Conservation (phyloP, 139 green algal species). For the Tetradesmus lagerheimii region DNA sequence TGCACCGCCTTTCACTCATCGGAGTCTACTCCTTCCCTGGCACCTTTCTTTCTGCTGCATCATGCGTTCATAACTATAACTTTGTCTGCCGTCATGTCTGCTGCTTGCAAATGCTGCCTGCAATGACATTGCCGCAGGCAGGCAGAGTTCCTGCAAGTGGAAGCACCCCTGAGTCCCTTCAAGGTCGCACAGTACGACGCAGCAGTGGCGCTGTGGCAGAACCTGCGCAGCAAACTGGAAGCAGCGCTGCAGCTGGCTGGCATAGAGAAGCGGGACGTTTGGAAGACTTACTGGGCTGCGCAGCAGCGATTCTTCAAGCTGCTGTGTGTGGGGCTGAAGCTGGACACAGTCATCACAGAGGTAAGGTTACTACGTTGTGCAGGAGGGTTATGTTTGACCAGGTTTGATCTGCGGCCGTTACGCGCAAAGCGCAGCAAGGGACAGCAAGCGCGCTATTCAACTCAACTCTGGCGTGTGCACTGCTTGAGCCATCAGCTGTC, state of each 20-base stretch:
- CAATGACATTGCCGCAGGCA: constrained; percentile 53
- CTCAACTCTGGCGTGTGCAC: too few species aligned
- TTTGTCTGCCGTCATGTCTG: not conserved
- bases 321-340: constrained; percentile 89
- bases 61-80: too few species aligned
- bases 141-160: constrained; percentile 85
- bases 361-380: too few species aligned
- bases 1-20: too few species aligned
- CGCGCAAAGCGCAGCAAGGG: too few species aligned
- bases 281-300: constrained; percentile 79
- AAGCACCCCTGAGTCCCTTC: constrained; percentile 63
- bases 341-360: constrained; percentile 76
- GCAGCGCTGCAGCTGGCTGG: constrained; percentile 57
- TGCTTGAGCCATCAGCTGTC: too few species aligned
- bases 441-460: too few species aligned
- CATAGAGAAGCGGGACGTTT: constrained; percentile 60
- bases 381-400: too few species aligned
- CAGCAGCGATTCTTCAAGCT: constrained; percentile 97
- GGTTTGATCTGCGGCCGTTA: too few species aligned
- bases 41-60: too few species aligned
- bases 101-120: not conserved
- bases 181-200: constrained; percentile 79
- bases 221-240: constrained; percentile 59
- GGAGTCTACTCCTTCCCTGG: too few species aligned
- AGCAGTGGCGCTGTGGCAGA: constrained; percentile 71